Evolutionary conservation across 768 basidiomycete species (phyloP), one percentile per base, ranked within the genome.

Genomic region (Porpolomopsis calyptriformis): DNA sequence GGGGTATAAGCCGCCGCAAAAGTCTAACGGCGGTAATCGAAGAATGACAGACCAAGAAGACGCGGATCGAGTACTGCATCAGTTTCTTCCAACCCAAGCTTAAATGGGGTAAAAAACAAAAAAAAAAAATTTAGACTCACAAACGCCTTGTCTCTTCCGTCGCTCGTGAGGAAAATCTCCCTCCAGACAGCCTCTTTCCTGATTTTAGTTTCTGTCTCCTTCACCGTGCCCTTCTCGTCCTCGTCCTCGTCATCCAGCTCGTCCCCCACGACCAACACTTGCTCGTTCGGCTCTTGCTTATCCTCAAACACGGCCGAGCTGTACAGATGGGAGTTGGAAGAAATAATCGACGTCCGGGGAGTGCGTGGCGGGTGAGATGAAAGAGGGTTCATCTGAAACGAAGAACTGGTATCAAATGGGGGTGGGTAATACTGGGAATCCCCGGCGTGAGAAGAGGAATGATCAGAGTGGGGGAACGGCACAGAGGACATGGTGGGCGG

Each of bases 91-190:
- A 6, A 20, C 26, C 10, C 12, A 31, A 11, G 22, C 12, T 8
- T 12, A 38, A 38, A 38, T 20, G 11, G 8, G 18, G 29, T 29
- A 10, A 23, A 20, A 24, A 38, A 37, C 34, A 29, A 31, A 48
- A 20, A 34, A 47, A 10, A 19, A 18, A 14, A 36, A 20, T 35
- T 39, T 3, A 19, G 36, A 73, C 85, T 57, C 65, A 90, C 87
- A 58, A 91, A 82, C 23, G 79, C 77, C 66, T 91, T 91, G 63
- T 91, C 88, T 54, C 88, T 72, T 42, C 88, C 88, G 52, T 76
- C 72, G 53, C 82, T 85, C 23, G 85, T 81, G 55, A 78, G 70
- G 44, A 90, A 66, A 60, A 90, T 76, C 47, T 89, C 88, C 51
- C 79, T 71, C 85, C 83, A 88, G 5, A 91, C 73, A 25, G 87